Base-by-base conservation (phyloP, 352 stramenopile genomes). In the Plasmopara halstedii region DNA sequence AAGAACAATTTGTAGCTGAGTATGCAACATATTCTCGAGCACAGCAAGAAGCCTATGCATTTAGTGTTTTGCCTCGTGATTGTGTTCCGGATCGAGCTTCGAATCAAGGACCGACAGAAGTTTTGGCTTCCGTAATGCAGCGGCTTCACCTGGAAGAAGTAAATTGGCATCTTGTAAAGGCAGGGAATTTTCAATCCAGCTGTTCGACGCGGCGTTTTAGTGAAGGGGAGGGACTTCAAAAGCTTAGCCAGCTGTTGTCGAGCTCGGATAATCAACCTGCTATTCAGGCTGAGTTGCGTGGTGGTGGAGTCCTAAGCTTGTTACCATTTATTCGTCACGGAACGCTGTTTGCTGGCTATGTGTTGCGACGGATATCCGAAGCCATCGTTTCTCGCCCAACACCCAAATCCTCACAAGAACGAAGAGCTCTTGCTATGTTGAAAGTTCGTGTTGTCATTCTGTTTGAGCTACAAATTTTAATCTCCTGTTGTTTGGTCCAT, bases 281-380 rank as follows among this genome's bases (percentile, higher is more conserved):
- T 18, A 80, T 88, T 47, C 76, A 88, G 47, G 59, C 74, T 21
- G 76, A 88, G 33, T 41, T 88, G 13, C 66, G 76, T 33, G 77
- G 77, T 19, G 66, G 69, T 25, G 77, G 77, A 20, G 62, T 89
- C 4, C 27, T 85, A 47, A 87, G 74, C 58, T 26, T 89, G n/a
- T 39, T 87, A n/a, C 77, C 77, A 27, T 86, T 79, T 54, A 72
- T 89, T 56, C 77, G 77, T 0, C 77, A 89, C 15, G 74, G 77
- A 0, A 67, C 72, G 20, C 42, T 89, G 0, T 89, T 76, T 41
- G 61, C 62, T 39, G 71, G 73, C 5, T 62, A 73, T 20, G 64
- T 87, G 25, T 41, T 89, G 20, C 56, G 62, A 19, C 60, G 65
- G 31, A 67, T 87, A 27, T 39, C 48, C 2, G 45, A 59, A 26